Evolutionary conservation across 1,139 yeast genomes (phyloP).

Genomic region (Candida sp.): DNA sequence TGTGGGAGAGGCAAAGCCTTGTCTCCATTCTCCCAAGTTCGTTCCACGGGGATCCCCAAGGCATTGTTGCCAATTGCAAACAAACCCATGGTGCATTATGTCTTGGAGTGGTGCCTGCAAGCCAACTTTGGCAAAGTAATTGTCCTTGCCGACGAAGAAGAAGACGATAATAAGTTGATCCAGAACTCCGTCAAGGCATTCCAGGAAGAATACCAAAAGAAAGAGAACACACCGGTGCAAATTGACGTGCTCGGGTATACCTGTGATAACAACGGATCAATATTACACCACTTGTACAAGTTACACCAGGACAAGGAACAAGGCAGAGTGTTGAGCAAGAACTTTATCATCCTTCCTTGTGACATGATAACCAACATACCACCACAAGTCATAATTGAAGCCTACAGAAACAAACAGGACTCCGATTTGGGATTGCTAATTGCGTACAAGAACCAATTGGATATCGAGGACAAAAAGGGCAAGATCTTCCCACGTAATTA

Average conservation of each 20-base stretch:
- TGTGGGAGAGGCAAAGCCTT: conserved; percentile 85
- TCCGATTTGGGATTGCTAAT: conserved; percentile 74
- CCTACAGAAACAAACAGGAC: conserved; percentile 71
- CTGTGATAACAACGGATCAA: conserved; percentile 65
- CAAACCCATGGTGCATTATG: conserved; percentile 87
- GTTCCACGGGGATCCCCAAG: conserved; percentile 71
- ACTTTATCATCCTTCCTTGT: conserved; percentile 87
- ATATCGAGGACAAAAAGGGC: conserved; percentile 74
- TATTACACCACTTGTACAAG: conserved; percentile 49
- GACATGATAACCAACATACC: conserved; percentile 93
- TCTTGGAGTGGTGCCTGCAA: conserved; percentile 90
- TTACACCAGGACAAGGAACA: conserved; percentile 21
- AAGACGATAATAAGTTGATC: conserved; percentile 30
- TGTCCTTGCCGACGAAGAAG: conserved; percentile 35
- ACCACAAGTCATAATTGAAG: conserved; percentile 86
- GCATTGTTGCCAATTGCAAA: conserved; percentile 91
- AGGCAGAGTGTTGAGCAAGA: conserved; percentile 11
- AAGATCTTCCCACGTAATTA: conserved; percentile 54
- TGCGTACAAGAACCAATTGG: conserved; percentile 72
- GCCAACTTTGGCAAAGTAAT: conserved; percentile 72
- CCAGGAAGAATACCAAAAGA: conserved; percentile 13
- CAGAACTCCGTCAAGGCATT: conserved; percentile 53
- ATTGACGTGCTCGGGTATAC: conserved; percentile 51
- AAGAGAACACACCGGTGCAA: conserved; percentile 6
- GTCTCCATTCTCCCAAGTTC: conserved; percentile 68